Base-by-base conservation (phyloP, 768 basidiomycete species). In the Coprinopsis marcescibilis region DNA sequence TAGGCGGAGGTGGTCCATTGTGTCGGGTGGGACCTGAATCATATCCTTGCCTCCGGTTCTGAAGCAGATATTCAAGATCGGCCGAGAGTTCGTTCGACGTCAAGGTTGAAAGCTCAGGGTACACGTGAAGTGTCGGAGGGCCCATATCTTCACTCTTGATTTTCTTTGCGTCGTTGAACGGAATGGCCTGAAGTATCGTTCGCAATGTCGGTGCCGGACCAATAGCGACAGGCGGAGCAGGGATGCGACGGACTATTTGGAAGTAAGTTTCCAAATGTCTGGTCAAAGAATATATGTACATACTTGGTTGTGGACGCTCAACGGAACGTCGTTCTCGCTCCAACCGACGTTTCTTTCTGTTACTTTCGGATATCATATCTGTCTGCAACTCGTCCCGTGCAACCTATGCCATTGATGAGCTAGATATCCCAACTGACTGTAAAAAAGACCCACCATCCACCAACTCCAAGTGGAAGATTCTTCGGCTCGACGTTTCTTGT, bases 301-400 rank as follows among this genome's bases (percentile, higher is more conserved):
- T 56, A 91, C 92, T 64, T 43, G 84, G 80, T 38, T 77, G 80
- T 8, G 87, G 84, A n/a, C 83, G 70, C 54, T 93, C 93, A 11
- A 82, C 60, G 1, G 77, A 76, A 53, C 92, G 75, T 51, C 90
- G 80, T 52, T 96, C 92, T 49, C 92, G 75, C 61, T 97, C 93
- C 27, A 98, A 64, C 39, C 80, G 75, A 36, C 94, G 72, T 48
- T 89, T 75, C 63, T 95, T 95, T 52, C 87, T 72, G 61, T 89
- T 93, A 4, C 87, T 84, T 55, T 94, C 89, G 0, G 93, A 81
- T 46, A 94, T 85, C 82, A 95, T 88, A 12, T 86, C 83, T 1
- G 78, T 85, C 57, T 94, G 87, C 11, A 94, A 65, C 39, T 84
- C 81, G 55, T 91, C 87, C 43, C 86, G 75, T 20, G 85, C 72